Evolutionary conservation across 2,329 filamentous ascomycete genomes (phyloP), one percentile per base, ranked within the genome.

Genomic region (Alternaria sp.): DNA sequence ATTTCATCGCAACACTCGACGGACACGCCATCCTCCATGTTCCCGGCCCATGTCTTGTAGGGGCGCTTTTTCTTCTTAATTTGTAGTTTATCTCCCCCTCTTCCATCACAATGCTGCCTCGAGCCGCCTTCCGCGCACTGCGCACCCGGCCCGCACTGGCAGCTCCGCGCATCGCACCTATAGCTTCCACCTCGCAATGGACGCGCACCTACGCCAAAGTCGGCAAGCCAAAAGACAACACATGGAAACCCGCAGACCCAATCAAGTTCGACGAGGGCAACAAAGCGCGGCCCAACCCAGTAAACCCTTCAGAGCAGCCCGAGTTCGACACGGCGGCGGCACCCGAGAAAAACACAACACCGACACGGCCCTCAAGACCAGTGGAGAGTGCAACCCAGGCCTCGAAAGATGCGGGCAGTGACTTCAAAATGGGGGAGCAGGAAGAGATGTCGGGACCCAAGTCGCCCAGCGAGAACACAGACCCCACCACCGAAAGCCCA

Each of bases 211-310:
- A 75, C 59, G 71, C 71, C 41, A 67, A 65, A 44, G 64, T 60
- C 48, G 60, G 63, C 34, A 64, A 64, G 60, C 62, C 67, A 71
- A 67, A 77, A 58, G 75, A 80, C 60, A 72, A 80, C 63, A 79
- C 79, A 49, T 81, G 79, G 80, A 80, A 79, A 62, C 75, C 74
- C 0, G 64, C 75, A 30, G 78, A 81, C 64, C 69, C 74, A 48
- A 78, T 81, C 64, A 79, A 78, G 54, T 78, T 81, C 61, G 74
- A 66, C 32, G 69, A 72, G 34, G 53, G 61, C 22, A 66, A 68
- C 62, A 74, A 74, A 61, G 53, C 70, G 43, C 60, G 50, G 27
- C 60, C 69, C 6, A 69, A 62, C 51, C 71, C 71, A 51, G 69
- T 67, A 57, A 70, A 59, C 56, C 76, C 67, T 57, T 72, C 70